Base-by-base conservation (phyloP, 2,329 filamentous ascomycete species). In the Cytospora leucostoma region DNA sequence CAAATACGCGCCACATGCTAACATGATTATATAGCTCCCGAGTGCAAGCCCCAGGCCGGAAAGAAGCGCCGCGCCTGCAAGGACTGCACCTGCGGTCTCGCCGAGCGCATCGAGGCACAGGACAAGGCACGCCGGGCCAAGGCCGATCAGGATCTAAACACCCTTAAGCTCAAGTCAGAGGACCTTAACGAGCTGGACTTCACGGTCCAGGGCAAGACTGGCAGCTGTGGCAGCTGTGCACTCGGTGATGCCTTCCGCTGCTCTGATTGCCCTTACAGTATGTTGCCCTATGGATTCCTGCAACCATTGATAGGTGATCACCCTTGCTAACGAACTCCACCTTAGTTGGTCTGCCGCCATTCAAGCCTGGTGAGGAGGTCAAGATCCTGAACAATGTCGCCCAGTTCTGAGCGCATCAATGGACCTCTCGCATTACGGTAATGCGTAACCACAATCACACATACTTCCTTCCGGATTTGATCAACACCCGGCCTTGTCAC, bases 291-390 rank as follows among this genome's bases (percentile, higher is more conserved):
- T 21, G 44, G 8, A 4, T 11, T 21, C 8, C 72, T 17, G 59
- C 65, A n/a, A 67, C 68, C 63, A 10, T 21, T 2, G 4, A 7
- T 4, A 47, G n/a, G n/a, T 21, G 15, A 6, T 5, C 35, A 37
- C 44, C 8, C 3, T 19, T 21, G 37, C 58, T 60, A 44, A 60
- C 37, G 6, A 10, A 37, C 6, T 6, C 44, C 15, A n/a, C 12
- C 27, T 34, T 19, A 60, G 58, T 96, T 71, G 93, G 93, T 5
- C 83, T 99, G 69, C 95, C 95, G 15, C 91, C 95, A 5, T 99
- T 99, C 82, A 97, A 97, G 82, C 93, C 93, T 4, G 95, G 95
- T 17, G 93, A 99, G 80, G 93, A 98, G 79, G 93, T 98, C 57
- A 84, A 88, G 72, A 81, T 99, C 65, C 74, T 97, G 71, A 94